Base-by-base conservation (phyloP, 2,329 filamentous ascomycete genomes). In the Curvularia spicifera region DNA sequence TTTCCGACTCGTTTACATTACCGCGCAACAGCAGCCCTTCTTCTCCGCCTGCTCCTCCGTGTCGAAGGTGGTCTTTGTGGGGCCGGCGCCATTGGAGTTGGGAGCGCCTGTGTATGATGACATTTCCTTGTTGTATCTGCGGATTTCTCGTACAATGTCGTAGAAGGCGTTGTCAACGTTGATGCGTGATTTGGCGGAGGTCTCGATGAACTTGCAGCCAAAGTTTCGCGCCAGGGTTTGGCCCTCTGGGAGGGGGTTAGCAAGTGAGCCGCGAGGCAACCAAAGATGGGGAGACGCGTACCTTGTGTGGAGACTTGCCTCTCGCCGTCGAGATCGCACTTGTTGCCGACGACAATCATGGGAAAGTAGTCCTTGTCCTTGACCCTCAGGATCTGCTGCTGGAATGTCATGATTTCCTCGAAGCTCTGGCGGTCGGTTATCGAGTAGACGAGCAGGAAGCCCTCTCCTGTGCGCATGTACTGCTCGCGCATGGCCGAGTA, bases 301-400 rank as follows among this genome's bases (percentile, higher is more conserved):
- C 94, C 94, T 87, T 96, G 89, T 82, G 90, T 89, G 65, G 91
- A 90, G 59, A 99, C 95, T 73, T 94, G 91, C 75, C 95, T 87
- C 81, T 99, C 94, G 70, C 84, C 84, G 75, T 97, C 94, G 78
- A 99, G 82, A 91, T 99, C 95, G 82, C 94, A 97, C 85, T 99
- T 99, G 87, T 99, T 99, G 71, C 93, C 95, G 42, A 98, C 95
- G 45, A 99, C 91, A 57, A 98, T 97, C 84, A 99, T 98, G 70
- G 95, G 95, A 84, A 99, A 99, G 79, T 97, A 97, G 81, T 99
- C 95, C 87, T 97, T 98, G 83, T 98, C 95, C 86, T 99, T 99
- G 72, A 99, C 95, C 70, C 95, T 85, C 70, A 99, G 84, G 77
- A 99, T 99, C 81, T 99, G 95, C 84, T 98, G 93, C 81, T 98